Evolutionary conservation across 805 yeast species (phyloP).

Genomic region (Candida ponderosae): DNA sequence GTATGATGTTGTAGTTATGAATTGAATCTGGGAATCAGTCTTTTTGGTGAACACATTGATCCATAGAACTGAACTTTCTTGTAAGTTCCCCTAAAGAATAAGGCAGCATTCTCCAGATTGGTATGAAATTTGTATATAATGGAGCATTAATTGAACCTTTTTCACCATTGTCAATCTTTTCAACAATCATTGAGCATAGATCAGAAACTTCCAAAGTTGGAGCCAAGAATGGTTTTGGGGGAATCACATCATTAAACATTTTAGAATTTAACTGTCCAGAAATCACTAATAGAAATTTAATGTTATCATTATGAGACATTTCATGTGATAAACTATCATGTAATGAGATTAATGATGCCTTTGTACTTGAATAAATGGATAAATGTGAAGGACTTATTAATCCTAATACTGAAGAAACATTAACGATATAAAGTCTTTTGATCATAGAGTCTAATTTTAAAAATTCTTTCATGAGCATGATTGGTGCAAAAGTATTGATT

Average conservation of each 20-base stretch:
- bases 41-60: slow-evolving; percentile 22
- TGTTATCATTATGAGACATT: slow-evolving; percentile 42
- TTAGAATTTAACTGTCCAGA: slow-evolving; percentile 80
- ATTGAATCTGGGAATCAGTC: neutral
- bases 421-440: slow-evolving; percentile 65
- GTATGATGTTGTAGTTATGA: no score
- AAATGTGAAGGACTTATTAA: slow-evolving; percentile 70
- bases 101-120: slow-evolving; percentile 63
- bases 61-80: slow-evolving; percentile 62
- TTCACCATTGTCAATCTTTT: slow-evolving; percentile 50
- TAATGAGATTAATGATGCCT: slow-evolving; percentile 74
- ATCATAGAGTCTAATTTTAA: slow-evolving; percentile 46
- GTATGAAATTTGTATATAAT: slow-evolving; percentile 62
- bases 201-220: slow-evolving; percentile 59
- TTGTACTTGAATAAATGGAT: slow-evolving; percentile 79
- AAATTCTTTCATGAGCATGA: slow-evolving; percentile 58
- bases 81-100: slow-evolving; percentile 35
- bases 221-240: slow-evolving; percentile 71
- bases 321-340: slow-evolving; percentile 82
- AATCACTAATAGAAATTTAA: slow-evolving; percentile 64
- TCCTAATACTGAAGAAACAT: slow-evolving; percentile 75
- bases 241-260: slow-evolving; percentile 67
- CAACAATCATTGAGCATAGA: slow-evolving; percentile 50
- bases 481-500: slow-evolving; percentile 60
- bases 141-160: slow-evolving; percentile 70